A percentile compares a stretch with the other conserved stretches of the same genome.
Evolutionary conservation across 2,329 filamentous ascomycete genomes (phyloP).

Genomic region (Colletotrichum liriopes): DNA sequence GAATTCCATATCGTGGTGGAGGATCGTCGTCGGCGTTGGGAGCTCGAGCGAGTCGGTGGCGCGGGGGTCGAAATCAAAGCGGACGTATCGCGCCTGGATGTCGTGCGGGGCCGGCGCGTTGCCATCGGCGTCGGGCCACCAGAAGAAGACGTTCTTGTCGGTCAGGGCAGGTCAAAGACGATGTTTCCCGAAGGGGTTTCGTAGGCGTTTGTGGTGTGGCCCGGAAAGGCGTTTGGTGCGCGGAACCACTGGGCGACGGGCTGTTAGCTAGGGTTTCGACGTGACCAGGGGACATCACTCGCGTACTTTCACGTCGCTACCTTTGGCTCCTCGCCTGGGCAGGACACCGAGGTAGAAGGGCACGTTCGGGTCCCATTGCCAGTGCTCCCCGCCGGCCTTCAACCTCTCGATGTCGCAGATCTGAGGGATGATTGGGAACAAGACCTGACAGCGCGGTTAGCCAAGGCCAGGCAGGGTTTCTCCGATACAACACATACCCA

Average conservation of each 20-base stretch:
- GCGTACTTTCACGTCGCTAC: slow-evolving; percentile 27
- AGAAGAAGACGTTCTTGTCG: slow-evolving; percentile 60
- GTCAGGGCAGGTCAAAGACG: slow-evolving; percentile 54
- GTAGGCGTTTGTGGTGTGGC: slow-evolving; percentile 56
- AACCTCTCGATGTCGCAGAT: slow-evolving; percentile 44
- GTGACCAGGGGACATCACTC: accelerated
- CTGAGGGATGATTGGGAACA: slow-evolving; percentile 30
- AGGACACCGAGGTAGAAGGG: slow-evolving; percentile 35
- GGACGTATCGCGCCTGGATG: slow-evolving; percentile 46
- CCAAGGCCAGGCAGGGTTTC: background rate
- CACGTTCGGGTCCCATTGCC: slow-evolving; percentile 52
- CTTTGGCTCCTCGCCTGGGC: slow-evolving; percentile 30
- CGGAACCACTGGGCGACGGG: slow-evolving; percentile 53
- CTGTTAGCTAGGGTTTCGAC: background rate
- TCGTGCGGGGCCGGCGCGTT: slow-evolving; percentile 51
- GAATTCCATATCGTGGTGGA: slow-evolving; percentile 35
- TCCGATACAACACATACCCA: slow-evolving; percentile 48
- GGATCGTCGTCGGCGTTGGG: slow-evolving; percentile 20
- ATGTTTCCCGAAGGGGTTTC: slow-evolving; percentile 51
- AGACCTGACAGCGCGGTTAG: slow-evolving; percentile 4
- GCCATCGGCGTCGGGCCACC: slow-evolving; percentile 56
- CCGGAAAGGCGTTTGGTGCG: slow-evolving; percentile 53
- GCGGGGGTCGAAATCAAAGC: slow-evolving; percentile 37
- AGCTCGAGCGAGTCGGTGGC: slow-evolving; percentile 27
- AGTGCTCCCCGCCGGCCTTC: slow-evolving; percentile 57